phyloP scores from a whole-genome alignment of 2,329 filamentous ascomycete species.

The Diatrype stigma region DNA sequence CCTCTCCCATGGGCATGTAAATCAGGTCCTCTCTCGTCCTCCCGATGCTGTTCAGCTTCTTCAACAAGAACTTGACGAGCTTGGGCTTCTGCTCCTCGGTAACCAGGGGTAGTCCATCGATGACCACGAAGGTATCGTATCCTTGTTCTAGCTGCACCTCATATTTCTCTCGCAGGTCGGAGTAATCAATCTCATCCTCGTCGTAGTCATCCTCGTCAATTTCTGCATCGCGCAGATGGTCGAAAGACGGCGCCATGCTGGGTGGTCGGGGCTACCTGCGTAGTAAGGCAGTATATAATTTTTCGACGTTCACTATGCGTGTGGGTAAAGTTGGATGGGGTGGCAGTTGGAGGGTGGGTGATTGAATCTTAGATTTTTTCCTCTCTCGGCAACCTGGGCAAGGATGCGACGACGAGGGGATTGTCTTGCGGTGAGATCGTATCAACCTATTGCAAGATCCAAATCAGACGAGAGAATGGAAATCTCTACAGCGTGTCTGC shows the following conservation, averaged over 20 bases:
- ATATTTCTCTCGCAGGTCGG: conserved; percentile 88
- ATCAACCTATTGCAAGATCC: no score
- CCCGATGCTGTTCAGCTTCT: conserved; percentile 85
- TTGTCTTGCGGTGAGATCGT: no score
- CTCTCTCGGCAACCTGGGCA: no score
- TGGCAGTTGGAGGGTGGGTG: no score
- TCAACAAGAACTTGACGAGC: conserved; percentile 91
- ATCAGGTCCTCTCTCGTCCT: conserved; percentile 81
- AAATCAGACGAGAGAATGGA: no score
- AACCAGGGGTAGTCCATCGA: conserved; percentile 89
- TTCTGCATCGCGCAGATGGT: conserved; percentile 87
- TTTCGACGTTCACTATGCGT: neutral
- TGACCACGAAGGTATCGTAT: conserved; percentile 91
- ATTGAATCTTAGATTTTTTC: no score
- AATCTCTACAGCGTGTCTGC: neutral
- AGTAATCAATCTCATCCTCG: conserved; percentile 91
- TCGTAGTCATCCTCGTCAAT: conserved; percentile 82
- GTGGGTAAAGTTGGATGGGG: neutral
- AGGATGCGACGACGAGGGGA: no score
- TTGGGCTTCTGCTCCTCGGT: conserved; percentile 88
- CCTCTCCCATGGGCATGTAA: conserved; percentile 88
- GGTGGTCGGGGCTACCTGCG: conserved; percentile 11
- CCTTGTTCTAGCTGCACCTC: conserved; percentile 95
- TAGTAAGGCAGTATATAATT: neutral
- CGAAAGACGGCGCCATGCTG: conserved; percentile 91